Percentiles rank a stretch among this genome's conserved stretches.
Evolutionary conservation across 306 rosid genomes (phyloP).

Genomic region (Cucurbita argyrosperma): DNA sequence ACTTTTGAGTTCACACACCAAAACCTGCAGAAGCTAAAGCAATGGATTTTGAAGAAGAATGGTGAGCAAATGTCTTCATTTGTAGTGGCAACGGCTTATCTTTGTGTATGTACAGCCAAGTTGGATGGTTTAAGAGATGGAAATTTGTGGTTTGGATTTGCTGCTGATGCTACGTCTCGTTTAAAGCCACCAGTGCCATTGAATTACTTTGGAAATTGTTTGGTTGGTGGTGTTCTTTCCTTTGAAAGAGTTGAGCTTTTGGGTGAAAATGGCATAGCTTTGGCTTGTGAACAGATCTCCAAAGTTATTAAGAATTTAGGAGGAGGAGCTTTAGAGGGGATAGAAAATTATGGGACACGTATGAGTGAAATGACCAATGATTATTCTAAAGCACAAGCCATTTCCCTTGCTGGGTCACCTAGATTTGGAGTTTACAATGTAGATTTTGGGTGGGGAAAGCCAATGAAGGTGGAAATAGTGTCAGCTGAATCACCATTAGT

Average conservation of each 20-base stretch:
- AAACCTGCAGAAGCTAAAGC: not conserved
- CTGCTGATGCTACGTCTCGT: not conserved
- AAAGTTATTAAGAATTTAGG: slow-evolving; percentile 7
- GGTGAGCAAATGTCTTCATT: not conserved
- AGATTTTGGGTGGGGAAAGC: not conserved
- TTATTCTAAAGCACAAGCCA: not conserved
- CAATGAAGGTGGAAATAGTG: not conserved
- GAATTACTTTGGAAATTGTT: not conserved
- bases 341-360: not conserved
- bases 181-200: not conserved
- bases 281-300: slow-evolving; percentile 10
- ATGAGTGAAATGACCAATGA: not conserved
- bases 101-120: not conserved
- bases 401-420: not conserved
- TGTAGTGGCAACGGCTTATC: not conserved
- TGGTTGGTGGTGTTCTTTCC: not conserved
- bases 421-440: not conserved
- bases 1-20: not conserved
- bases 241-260: not conserved
- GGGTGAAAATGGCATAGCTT: slow-evolving; percentile 13
- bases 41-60: not conserved
- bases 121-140: not conserved
- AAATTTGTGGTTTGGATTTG: not conserved
- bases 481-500: not conserved
- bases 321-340: not conserved